Base-by-base conservation (phyloP, 2,329 filamentous ascomycete genomes). In the Paecilomyces niveus region DNA sequence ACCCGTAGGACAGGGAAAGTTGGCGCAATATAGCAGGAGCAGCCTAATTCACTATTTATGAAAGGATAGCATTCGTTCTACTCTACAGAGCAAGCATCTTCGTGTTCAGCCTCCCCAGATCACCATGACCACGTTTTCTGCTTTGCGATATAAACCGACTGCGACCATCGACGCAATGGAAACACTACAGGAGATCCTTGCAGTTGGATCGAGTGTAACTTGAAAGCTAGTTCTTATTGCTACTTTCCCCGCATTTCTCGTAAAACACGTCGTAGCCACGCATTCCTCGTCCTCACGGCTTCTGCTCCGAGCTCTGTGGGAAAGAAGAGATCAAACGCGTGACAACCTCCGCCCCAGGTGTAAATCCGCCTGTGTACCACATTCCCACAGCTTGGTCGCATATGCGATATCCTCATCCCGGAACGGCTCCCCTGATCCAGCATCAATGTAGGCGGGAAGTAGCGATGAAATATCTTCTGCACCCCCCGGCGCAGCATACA, bases 361-460 rank as follows among this genome's bases (percentile, higher is more conserved):
- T 18, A 57, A 33, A 53, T 54, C 26, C 24, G 51, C 55, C 21
- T 57, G 55, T 54, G 29, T 6, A n/a, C 52, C 6, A 22, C 54
- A 51, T 33, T 45, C 29, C 10, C 51, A 33, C 24, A 59, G 26
- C 15, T 54, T 50, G 15, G 24, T 52, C 8, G 57, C 59, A 52
- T 29, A 61, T 26, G 45, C 56, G 8, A 61, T 35, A 6, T 29
- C 32, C 32, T 61, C 59, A 10, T 59, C 54, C 3, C 54, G 26
- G 21, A 61, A 61, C 2, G 52, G 10, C 2, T 61, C 59, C 8
- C 54, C 11, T n/a, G 35, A 39, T n/a, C 59, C 59, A 11, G 58
- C 57, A 2, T 59, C 59, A 11, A 61, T 56, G 24, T 59, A 61
- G 15, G 57, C 54, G 3, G 54, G 53, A 2, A 53, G 59, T 21